These are phyloP conservation scores for Nicotiana noctiflora DNA, from an alignment of 257 asterid species.

Conservation along the genomic window DNA sequence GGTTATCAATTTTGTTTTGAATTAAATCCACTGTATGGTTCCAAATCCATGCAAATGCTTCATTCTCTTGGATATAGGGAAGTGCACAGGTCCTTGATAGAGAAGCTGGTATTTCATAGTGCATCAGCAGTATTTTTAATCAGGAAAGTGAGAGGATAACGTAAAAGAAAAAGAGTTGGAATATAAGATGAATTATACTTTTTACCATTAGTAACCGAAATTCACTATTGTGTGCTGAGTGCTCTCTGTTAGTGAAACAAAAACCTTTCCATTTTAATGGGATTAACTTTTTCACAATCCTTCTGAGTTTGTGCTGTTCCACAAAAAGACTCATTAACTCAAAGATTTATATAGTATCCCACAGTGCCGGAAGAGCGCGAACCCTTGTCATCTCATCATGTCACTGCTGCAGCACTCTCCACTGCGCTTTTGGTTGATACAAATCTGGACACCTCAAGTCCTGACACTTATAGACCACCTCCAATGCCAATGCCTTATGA, in stretches of 20 bases:
- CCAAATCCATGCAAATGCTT: background rate
- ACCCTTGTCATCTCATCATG: conserved; percentile 54
- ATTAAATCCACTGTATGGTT: background rate
- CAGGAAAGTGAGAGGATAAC: background rate
- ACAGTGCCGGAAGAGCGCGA: conserved; percentile 49
- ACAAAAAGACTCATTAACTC: background rate
- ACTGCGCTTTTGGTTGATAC: conserved; percentile 78
- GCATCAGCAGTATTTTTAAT: background rate
- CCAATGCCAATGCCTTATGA: conserved; percentile 83
- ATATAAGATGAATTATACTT: background rate
- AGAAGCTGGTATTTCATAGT: background rate
- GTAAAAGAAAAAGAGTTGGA: background rate
- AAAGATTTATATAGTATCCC: conserved; percentile 47
- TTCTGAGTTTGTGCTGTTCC: conserved; percentile 3
- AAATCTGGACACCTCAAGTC: conserved; percentile 74
- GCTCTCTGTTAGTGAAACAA: background rate
- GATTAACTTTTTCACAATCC: background rate
- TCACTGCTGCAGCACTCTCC: conserved; percentile 43
- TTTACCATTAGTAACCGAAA: background rate
- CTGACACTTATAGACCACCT: conserved; percentile 74
- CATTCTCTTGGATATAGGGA: background rate
- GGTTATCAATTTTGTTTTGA: background rate
- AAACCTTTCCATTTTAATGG: background rate
- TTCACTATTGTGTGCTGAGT: background rate
- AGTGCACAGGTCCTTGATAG: background rate